Percentiles rank a stretch among this genome's conserved stretches.
phyloP scores from a whole-genome alignment of 805 yeast species.

The Barnettozyma siamensis region DNA sequence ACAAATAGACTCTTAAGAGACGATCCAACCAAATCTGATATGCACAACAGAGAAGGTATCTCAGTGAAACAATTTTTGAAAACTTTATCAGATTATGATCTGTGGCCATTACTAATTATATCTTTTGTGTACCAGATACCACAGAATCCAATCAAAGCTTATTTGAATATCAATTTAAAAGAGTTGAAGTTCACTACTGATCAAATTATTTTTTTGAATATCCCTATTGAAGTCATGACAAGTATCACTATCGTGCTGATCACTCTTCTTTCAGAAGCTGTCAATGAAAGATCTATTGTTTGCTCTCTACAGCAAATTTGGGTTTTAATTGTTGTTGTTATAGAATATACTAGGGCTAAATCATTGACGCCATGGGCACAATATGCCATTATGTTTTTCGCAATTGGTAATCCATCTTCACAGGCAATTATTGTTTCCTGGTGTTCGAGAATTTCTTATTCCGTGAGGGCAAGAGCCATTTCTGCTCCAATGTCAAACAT shows the following conservation, averaged over 20 bases:
- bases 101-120: slow-evolving; percentile 49
- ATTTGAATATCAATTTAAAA: slow-evolving; percentile 45
- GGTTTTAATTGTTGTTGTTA: slow-evolving; percentile 32
- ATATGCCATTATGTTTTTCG: slow-evolving; percentile 31
- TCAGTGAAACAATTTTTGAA: slow-evolving; percentile 33
- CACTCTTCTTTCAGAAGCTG: slow-evolving; percentile 33
- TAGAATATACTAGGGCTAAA: slow-evolving; percentile 38
- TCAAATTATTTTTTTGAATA: slow-evolving; percentile 44
- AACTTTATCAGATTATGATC: slow-evolving; percentile 42
- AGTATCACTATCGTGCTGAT: slow-evolving; percentile 30
- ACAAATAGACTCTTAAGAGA: slow-evolving; percentile 56
- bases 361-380: slow-evolving; percentile 36
- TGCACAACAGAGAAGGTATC: slow-evolving; percentile 56
- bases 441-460: slow-evolving; percentile 57
- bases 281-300: slow-evolving; percentile 30
- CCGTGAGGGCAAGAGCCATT: slow-evolving; percentile 59
- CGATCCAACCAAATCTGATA: slow-evolving; percentile 60
- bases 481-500: slow-evolving; percentile 62
- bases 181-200: slow-evolving; percentile 48
- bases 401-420: slow-evolving; percentile 40
- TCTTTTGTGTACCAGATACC: slow-evolving; percentile 41
- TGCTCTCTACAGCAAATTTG: slow-evolving; percentile 26
- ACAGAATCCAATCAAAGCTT: slow-evolving; percentile 31
- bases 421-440: slow-evolving; percentile 54
- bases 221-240: slow-evolving; percentile 41